Evolutionary conservation across 352 stramenopile species (phyloP).

Genomic region (Globisporangium paddicum): DNA sequence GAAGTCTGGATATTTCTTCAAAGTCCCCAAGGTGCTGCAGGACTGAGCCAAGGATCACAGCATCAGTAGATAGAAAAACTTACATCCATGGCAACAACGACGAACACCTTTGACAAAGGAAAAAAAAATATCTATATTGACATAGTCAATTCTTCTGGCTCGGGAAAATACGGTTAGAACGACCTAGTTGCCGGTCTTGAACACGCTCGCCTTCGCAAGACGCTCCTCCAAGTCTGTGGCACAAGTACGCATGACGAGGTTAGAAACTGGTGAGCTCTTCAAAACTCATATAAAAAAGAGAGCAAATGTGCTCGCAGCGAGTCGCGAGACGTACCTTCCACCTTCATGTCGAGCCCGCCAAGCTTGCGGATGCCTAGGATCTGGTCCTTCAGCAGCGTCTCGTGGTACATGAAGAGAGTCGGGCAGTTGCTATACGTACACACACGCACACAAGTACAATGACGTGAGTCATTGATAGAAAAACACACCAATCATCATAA

Average conservation of each 20-base stretch:
- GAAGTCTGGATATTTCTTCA: conserved; percentile 80
- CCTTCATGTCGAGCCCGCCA: conserved; percentile 82
- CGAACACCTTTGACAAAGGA: no score
- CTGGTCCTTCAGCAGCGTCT: conserved; percentile 86
- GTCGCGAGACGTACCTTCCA: conserved; percentile 42
- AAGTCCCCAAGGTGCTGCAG: conserved; percentile 83
- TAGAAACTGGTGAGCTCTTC: neutral
- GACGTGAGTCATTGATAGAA: neutral
- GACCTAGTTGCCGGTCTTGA: conserved; percentile 31
- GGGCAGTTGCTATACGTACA: conserved; percentile 71
- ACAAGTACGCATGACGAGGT: no score
- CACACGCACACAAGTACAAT: neutral
- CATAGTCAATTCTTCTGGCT: neutral
- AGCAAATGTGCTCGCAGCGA: neutral
- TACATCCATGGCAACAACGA: no score
- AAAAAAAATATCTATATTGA: conserved; percentile 14
- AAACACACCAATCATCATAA: no score
- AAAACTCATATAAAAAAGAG: no score
- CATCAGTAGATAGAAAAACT: no score
- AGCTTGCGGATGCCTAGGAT: conserved; percentile 87
- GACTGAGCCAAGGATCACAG: conserved; percentile 58
- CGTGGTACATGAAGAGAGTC: conserved; percentile 92
- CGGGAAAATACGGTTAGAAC: neutral
- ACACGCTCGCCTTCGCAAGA: conserved; percentile 73
- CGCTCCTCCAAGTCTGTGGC: conserved; percentile 81